phyloP scores from a whole-genome alignment of 2,329 filamentous ascomycete species.

The Paecilomyces sp. region DNA sequence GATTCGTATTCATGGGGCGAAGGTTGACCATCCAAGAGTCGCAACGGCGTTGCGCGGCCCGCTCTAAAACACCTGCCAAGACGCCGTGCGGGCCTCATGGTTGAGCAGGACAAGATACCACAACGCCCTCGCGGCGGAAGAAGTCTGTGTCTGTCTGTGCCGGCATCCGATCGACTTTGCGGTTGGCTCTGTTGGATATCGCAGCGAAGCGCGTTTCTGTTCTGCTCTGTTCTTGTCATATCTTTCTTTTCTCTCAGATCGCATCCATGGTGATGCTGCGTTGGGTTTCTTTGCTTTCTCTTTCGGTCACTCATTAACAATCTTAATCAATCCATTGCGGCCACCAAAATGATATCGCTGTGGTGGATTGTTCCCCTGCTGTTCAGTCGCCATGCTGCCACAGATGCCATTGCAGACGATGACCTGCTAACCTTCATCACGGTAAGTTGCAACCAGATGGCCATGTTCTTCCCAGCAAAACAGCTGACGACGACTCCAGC shows the following conservation, averaged over 20 bases:
- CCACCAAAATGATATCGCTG: not conserved
- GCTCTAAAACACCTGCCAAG: not conserved
- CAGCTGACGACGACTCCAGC: constrained; percentile 9
- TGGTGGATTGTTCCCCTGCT: not conserved
- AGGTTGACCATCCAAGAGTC: not conserved
- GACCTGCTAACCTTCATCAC: constrained; percentile 29
- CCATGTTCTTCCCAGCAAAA: not conserved
- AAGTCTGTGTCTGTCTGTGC: not conserved
- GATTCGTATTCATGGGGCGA: not conserved
- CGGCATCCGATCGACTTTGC: not conserved
- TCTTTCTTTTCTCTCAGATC: not conserved
- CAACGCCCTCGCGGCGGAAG: not conserved
- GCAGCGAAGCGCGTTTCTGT: not conserved
- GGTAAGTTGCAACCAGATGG: constrained; percentile 10
- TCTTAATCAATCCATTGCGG: not conserved
- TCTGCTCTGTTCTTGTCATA: not conserved
- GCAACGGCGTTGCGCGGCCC: not conserved
- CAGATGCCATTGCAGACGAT: constrained; percentile 10
- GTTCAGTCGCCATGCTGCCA: not conserved
- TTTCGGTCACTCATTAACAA: not conserved
- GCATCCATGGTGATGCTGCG: not conserved
- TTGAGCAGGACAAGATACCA: not conserved
- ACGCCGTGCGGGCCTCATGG: not conserved
- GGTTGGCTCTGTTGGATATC: not conserved
- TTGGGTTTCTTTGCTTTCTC: not conserved